Evolutionary conservation across 768 basidiomycete genomes (phyloP).

Genomic region (Leccinum incarnatum): DNA sequence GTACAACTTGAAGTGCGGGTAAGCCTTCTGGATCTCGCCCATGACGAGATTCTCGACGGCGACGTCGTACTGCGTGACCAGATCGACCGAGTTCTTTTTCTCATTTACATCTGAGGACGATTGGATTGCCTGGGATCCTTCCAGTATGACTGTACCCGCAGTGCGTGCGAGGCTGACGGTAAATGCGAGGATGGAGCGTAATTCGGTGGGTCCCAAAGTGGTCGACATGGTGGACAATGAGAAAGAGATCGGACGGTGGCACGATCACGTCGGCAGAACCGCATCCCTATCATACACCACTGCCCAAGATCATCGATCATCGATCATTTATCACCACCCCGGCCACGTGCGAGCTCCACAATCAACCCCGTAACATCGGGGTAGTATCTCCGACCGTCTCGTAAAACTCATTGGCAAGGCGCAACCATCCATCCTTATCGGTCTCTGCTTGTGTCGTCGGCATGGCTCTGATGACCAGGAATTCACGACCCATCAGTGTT

Average conservation of each 20-base stretch:
- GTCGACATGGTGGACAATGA: conserved; percentile 29
- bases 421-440: conserved; percentile 63
- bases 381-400: conserved; percentile 68
- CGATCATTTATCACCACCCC: neutral
- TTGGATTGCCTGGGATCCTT: conserved; percentile 75
- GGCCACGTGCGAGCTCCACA: neutral
- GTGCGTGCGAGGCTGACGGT: conserved; percentile 66
- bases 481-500: conserved; percentile 74
- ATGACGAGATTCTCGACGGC: conserved; percentile 85
- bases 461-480: conserved; percentile 71
- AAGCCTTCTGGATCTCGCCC: conserved; percentile 57
- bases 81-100: conserved; percentile 93
- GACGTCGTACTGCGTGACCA: conserved; percentile 94
- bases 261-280: neutral
- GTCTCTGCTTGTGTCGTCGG: conserved; percentile 58
- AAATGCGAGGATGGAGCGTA: conserved; percentile 65
- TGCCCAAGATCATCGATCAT: neutral
- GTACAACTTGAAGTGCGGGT: conserved; percentile 82
- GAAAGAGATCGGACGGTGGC: neutral
- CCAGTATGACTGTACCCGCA: conserved; percentile 73
- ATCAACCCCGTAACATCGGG: conserved; percentile 35
- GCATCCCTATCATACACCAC: neutral
- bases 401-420: conserved; percentile 83
- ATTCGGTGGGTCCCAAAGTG: conserved; percentile 38
- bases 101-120: conserved; percentile 57